Evolutionary conservation across 2,329 filamentous ascomycete genomes (phyloP).

Genomic region (Aspergillus luchuensis): DNA sequence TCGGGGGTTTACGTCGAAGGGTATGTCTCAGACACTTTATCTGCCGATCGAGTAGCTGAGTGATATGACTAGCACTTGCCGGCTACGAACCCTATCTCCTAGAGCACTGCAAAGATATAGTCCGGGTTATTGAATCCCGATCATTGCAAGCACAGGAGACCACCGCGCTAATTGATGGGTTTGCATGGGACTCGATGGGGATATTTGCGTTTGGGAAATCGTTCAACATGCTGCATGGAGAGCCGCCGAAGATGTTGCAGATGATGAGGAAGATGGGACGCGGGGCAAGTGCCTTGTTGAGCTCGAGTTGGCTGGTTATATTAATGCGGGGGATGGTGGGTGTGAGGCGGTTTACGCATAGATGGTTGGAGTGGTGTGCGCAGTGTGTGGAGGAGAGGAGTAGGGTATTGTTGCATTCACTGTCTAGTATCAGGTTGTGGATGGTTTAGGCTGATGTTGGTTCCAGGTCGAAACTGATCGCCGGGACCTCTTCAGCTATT

Average conservation of each 20-base stretch:
- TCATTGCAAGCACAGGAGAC: slow-evolving; percentile 5
- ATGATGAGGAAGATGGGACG: not conserved
- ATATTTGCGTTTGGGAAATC: slow-evolving; percentile 12
- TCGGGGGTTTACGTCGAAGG: slow-evolving; percentile 12
- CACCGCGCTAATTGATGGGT: slow-evolving; percentile 1
- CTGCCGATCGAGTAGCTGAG: not conserved
- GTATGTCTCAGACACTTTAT: not conserved
- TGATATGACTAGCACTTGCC: slow-evolving; percentile 1
- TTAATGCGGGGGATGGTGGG: slow-evolving; percentile 4
- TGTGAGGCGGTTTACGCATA: not conserved
- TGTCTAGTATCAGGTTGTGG: not conserved
- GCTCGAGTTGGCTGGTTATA: slow-evolving; percentile 10
- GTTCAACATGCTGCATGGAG: slow-evolving; percentile 12
- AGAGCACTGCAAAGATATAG: slow-evolving; percentile 12
- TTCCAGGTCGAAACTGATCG: not conserved
- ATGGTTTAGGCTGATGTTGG: not conserved
- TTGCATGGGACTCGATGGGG: slow-evolving; percentile 15
- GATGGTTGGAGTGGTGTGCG: slow-evolving; percentile 10
- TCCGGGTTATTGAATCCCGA: not conserved
- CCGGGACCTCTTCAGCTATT: slow-evolving; percentile 14
- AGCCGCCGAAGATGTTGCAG: not conserved
- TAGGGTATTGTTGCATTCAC: not conserved
- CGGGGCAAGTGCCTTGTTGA: not conserved
- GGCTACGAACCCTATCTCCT: slow-evolving; percentile 13
- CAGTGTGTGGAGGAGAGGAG: slow-evolving; percentile 9